Conservation (phyloP, 805 yeast species). For the Saccharomyces eubayanus region DNA sequence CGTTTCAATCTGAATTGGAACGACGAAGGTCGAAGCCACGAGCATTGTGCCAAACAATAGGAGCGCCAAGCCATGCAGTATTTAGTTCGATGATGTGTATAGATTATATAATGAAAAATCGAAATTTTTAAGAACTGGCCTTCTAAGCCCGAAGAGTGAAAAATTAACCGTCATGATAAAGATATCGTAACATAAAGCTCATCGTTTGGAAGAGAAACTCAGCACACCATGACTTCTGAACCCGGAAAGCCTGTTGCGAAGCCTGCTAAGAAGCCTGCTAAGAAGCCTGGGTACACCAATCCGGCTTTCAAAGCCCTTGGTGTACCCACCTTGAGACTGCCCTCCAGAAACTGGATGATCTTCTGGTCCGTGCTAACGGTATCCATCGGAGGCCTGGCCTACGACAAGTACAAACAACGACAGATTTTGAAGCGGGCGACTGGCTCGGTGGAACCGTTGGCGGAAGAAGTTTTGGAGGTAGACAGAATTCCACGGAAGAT, state of each 20-base stretch:
- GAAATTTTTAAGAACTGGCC: background rate
- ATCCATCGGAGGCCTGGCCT: conserved; percentile 65
- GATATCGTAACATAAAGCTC: background rate
- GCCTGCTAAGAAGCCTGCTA: background rate
- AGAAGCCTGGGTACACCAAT: conserved; percentile 1
- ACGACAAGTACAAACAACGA: conserved; percentile 70
- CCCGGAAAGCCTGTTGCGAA: background rate
- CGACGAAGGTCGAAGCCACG: conserved; percentile 14
- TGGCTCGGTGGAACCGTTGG: conserved; percentile 45
- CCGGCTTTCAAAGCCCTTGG: conserved; percentile 87
- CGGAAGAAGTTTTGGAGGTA: conserved; percentile 41
- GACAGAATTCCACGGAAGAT: conserved; percentile 62
- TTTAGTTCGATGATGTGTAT: background rate
- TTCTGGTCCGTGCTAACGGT: conserved; percentile 67
- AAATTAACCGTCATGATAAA: background rate
- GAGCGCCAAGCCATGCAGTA: background rate
- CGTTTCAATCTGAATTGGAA: conserved; percentile 69
- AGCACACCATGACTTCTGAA: background rate
- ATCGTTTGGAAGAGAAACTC: background rate
- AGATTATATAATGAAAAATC: background rate
- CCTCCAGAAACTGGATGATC: conserved; percentile 88
- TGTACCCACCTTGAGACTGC: conserved; percentile 63
- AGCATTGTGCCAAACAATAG: background rate
- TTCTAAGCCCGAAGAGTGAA: background rate
- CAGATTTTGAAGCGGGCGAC: conserved; percentile 59